These are phyloP conservation scores for Primulina eburnea DNA, from an alignment of 257 asterid species.

Conservation along the genomic window DNA sequence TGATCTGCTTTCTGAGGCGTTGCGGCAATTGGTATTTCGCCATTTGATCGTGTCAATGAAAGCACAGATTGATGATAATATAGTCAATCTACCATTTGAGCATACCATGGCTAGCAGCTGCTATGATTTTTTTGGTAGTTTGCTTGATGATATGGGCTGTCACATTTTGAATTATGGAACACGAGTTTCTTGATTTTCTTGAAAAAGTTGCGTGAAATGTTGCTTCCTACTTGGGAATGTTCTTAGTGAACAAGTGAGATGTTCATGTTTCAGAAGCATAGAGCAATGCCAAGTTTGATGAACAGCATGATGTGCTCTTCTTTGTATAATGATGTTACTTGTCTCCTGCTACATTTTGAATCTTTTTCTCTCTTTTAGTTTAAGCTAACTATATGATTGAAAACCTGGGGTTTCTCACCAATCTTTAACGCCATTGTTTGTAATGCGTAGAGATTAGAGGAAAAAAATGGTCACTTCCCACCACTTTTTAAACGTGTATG, in stretches of 20 bases:
- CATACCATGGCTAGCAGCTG: background rate
- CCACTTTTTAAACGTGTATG: no score
- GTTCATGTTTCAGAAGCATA: conserved; percentile 46
- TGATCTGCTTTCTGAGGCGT: conserved; percentile 33
- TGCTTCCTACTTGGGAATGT: conserved; percentile 29
- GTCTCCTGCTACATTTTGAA: conserved; percentile 27
- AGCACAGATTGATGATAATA: conserved; percentile 26
- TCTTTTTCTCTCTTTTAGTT: background rate
- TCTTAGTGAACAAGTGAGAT: conserved; percentile 3
- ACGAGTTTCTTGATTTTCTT: background rate
- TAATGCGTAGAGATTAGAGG: no score
- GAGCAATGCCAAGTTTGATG: conserved; percentile 12
- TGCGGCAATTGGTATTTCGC: conserved; percentile 29
- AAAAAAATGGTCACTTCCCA: no score
- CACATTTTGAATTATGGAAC: background rate
- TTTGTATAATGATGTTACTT: conserved; percentile 20
- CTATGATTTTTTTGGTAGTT: background rate
- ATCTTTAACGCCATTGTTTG: no score
- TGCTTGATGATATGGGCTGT: conserved; percentile 27
- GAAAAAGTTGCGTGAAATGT: background rate
- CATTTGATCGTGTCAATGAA: conserved; percentile 34
- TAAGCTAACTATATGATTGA: no score
- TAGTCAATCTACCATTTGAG: background rate
- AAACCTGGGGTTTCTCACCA: no score
- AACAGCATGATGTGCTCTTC: conserved; percentile 17